Evolutionary conservation across 768 basidiomycete species (phyloP).

Genomic region (Russula compacta): DNA sequence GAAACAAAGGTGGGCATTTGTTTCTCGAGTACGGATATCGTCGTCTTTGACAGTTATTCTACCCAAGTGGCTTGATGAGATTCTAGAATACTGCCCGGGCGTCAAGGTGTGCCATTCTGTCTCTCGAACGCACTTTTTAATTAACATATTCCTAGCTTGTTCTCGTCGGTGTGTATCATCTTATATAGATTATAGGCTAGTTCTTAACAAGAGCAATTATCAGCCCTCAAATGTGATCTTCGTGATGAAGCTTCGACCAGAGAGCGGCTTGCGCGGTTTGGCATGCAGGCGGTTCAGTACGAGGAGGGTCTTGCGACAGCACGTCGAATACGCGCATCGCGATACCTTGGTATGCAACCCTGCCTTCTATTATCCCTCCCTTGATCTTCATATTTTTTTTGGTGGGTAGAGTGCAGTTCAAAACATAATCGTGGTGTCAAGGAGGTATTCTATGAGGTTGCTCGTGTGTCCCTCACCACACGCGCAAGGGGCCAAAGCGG

Average conservation of each 20-base stretch:
- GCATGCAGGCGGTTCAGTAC: slow-evolving; percentile 72
- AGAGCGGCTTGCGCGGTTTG: slow-evolving; percentile 65
- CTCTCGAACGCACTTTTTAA: slow-evolving; percentile 3
- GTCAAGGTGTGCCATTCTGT: slow-evolving; percentile 59
- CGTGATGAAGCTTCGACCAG: slow-evolving; percentile 69
- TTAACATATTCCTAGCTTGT: slow-evolving; percentile 46
- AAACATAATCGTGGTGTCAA: slow-evolving; percentile 93
- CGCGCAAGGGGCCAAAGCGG: slow-evolving; percentile 54
- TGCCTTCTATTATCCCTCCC: not conserved
- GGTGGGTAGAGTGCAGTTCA: slow-evolving; percentile 78
- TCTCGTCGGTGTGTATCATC: slow-evolving; percentile 63
- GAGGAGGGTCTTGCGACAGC: slow-evolving; percentile 88
- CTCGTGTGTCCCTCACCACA: slow-evolving; percentile 71
- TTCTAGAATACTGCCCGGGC: slow-evolving; percentile 86
- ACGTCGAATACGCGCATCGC: slow-evolving; percentile 81
- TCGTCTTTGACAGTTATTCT: not conserved
- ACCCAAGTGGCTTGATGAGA: slow-evolving; percentile 87
- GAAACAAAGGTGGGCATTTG: slow-evolving; percentile 61
- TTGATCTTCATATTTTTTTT: not conserved
- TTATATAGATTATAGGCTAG: slow-evolving; percentile 7
- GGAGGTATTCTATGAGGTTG: slow-evolving; percentile 90
- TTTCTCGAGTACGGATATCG: not conserved
- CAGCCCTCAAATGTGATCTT: slow-evolving; percentile 93
- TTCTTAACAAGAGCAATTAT: not conserved
- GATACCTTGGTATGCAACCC: slow-evolving; percentile 70